phyloP scores from a whole-genome alignment of 306 rosid species.

The Casuarina cunninghamiana region DNA sequence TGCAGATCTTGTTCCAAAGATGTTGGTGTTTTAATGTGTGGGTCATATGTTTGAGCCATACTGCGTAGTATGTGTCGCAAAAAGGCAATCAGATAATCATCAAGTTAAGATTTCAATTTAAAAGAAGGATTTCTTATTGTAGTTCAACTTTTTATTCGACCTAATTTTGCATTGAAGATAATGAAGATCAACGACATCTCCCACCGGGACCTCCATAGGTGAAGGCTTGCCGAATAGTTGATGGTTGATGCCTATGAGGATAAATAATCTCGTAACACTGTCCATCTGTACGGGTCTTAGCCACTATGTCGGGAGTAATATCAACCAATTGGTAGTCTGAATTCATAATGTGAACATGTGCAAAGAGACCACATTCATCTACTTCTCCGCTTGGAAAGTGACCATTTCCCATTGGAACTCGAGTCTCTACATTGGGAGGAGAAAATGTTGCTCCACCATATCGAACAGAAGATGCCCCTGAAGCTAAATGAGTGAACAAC shows the following conservation, averaged over 20 bases:
- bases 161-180: too few species aligned
- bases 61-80: too few species aligned
- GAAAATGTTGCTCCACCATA: background rate
- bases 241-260: background rate
- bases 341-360: background rate
- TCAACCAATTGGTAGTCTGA: background rate
- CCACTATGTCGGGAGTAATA: background rate
- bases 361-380: background rate
- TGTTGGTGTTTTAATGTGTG: too few species aligned
- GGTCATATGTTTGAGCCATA: too few species aligned
- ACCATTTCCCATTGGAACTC: background rate
- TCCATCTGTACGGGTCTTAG: background rate
- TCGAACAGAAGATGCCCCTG: background rate
- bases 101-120: too few species aligned
- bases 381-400: background rate
- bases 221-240: background rate
- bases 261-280: background rate
- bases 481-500: background rate
- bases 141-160: too few species aligned
- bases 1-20: too few species aligned
- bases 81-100: too few species aligned
- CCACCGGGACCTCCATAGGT: background rate
- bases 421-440: background rate
- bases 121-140: too few species aligned
- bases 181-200: background rate